Percentiles rank a stretch among this genome's conserved stretches.
These are phyloP conservation scores for Neopestalotiopsis clavispora DNA, from an alignment of 2,329 filamentous ascomycete genomes.

Conservation along the genomic window DNA sequence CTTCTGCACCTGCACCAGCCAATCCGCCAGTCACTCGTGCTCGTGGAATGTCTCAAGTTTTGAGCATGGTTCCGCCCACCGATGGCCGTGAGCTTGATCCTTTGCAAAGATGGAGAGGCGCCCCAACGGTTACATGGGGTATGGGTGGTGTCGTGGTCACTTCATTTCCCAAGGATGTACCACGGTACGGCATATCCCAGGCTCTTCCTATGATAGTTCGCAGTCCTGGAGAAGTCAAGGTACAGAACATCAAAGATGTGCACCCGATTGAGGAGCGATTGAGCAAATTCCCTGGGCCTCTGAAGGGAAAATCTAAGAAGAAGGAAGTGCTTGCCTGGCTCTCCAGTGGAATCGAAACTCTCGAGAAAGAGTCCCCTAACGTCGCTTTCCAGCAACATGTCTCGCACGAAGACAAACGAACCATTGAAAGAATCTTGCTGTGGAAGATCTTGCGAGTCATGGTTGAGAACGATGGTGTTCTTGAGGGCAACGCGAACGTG, in stretches of 20 bases:
- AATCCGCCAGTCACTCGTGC: slow-evolving; percentile 41
- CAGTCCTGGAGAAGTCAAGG: slow-evolving; percentile 79
- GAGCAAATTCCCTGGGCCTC: slow-evolving; percentile 84
- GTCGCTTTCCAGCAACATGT: slow-evolving; percentile 53
- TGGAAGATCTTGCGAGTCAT: slow-evolving; percentile 87
- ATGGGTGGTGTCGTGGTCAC: slow-evolving; percentile 83
- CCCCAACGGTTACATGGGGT: slow-evolving; percentile 86
- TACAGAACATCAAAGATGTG: slow-evolving; percentile 76
- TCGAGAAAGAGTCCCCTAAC: slow-evolving; percentile 66
- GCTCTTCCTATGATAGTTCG: slow-evolving; percentile 79
- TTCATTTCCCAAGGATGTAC: slow-evolving; percentile 86
- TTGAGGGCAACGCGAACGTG: slow-evolving; percentile 75
- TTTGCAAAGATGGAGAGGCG: slow-evolving; percentile 88
- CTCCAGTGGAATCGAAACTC: slow-evolving; percentile 70
- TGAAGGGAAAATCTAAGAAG: slow-evolving; percentile 91
- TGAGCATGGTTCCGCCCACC: slow-evolving; percentile 65
- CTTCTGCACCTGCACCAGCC: slow-evolving; percentile 22
- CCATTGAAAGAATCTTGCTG: slow-evolving; percentile 79
- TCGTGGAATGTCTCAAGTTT: slow-evolving; percentile 57
- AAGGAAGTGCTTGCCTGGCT: slow-evolving; percentile 90
- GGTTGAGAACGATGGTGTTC: slow-evolving; percentile 81
- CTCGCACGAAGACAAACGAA: slow-evolving; percentile 69
- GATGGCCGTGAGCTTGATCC: slow-evolving; percentile 75
- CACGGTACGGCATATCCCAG: slow-evolving; percentile 80
- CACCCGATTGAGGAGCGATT: slow-evolving; percentile 74